Percentiles rank a stretch among this genome's conserved stretches.
These are phyloP conservation scores for Nakazawaea ambrosiae DNA, from an alignment of 805 yeast genomes.

Conservation along the genomic window DNA sequence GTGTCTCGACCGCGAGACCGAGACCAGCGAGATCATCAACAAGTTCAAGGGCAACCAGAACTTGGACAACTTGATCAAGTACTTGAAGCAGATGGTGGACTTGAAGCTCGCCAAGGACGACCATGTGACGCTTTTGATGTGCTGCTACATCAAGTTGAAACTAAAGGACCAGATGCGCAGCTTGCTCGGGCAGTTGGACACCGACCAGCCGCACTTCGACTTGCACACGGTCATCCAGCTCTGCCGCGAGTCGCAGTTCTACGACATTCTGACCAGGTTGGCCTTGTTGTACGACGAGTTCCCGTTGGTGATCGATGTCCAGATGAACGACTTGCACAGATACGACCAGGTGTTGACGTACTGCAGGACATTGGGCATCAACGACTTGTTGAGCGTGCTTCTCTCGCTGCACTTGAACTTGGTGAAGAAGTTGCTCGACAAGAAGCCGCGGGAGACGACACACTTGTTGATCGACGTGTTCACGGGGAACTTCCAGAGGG, in stretches of 20 bases:
- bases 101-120: slow-evolving; percentile 57
- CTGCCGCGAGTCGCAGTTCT: slow-evolving; percentile 67
- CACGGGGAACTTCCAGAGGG: slow-evolving; percentile 72
- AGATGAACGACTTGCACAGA: slow-evolving; percentile 57
- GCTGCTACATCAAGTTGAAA: slow-evolving; percentile 75
- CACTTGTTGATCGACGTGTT: slow-evolving; percentile 77
- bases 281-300: slow-evolving; percentile 71
- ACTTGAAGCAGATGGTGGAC: slow-evolving; percentile 53
- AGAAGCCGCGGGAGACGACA: slow-evolving; percentile 74
- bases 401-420: slow-evolving; percentile 36
- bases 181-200: slow-evolving; percentile 43
- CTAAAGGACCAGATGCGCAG: slow-evolving; percentile 46
- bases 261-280: slow-evolving; percentile 57
- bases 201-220: slow-evolving; percentile 45
- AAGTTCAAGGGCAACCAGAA: slow-evolving; percentile 74
- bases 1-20: slow-evolving; percentile 31
- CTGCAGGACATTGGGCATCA: slow-evolving; percentile 61
- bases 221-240: slow-evolving; percentile 59
- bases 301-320: slow-evolving; percentile 67
- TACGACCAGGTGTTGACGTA: slow-evolving; percentile 55
- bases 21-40: slow-evolving; percentile 71
- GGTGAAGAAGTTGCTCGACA: slow-evolving; percentile 58
- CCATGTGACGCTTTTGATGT: slow-evolving; percentile 73
- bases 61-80: slow-evolving; percentile 54
- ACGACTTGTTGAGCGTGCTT: slow-evolving; percentile 69